Conservation (phyloP, 2,329 filamentous ascomycete genomes). For the Lachnellula occidentalis region DNA sequence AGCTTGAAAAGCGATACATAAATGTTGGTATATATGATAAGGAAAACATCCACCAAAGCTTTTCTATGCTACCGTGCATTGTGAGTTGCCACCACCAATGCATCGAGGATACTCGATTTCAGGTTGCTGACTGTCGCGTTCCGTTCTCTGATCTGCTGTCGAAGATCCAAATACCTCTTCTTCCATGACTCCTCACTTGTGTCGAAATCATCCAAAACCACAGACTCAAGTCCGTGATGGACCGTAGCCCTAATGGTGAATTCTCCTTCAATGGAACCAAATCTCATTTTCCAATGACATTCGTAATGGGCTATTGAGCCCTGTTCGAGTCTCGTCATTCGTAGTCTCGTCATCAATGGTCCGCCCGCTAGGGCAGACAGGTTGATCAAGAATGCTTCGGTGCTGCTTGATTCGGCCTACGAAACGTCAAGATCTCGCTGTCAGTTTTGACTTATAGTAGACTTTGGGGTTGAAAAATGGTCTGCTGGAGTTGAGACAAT, state of each 20-base stretch:
- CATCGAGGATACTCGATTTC: constrained; percentile 39
- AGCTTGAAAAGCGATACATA: too few species aligned
- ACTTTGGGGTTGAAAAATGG: too few species aligned
- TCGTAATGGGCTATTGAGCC: constrained; percentile 42
- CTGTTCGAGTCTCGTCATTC: constrained; percentile 41
- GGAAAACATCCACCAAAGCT: background rate
- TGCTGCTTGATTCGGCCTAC: constrained; percentile 40
- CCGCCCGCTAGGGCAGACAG: constrained; percentile 52
- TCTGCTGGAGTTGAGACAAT: too few species aligned
- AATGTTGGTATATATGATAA: background rate
- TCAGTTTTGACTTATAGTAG: too few species aligned
- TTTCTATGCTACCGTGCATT: background rate
- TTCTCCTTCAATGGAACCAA: constrained; percentile 46
- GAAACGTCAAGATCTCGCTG: too few species aligned
- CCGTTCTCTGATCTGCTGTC: constrained; percentile 53
- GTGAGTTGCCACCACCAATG: constrained; percentile 19
- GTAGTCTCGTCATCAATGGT: constrained; percentile 42
- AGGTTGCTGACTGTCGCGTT: constrained; percentile 47
- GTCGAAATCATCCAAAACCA: constrained; percentile 12
- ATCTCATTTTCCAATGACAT: constrained; percentile 50
- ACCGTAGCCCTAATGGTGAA: constrained; percentile 47
- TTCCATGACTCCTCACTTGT: constrained; percentile 39
- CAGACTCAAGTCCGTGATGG: constrained; percentile 18
- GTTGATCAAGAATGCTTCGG: constrained; percentile 54
- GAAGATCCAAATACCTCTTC: constrained; percentile 49